These are phyloP conservation scores for Fraxinus platypoda DNA, from an alignment of 305 asterid genomes.

Conservation along the genomic window DNA sequence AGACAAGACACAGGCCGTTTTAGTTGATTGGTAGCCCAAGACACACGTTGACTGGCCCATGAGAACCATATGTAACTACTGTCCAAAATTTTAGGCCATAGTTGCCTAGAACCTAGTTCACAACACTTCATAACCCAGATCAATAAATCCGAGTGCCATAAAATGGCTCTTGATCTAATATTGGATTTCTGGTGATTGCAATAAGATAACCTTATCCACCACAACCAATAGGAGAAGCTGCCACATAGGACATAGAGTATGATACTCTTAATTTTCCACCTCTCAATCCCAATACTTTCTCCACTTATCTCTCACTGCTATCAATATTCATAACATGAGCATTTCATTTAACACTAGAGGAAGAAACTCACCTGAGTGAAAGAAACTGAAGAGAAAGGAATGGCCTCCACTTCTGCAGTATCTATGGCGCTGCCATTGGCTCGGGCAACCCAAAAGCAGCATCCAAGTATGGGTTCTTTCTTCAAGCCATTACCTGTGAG, in stretches of 20 bases:
- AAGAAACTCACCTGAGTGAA: slow-evolving; percentile 16
- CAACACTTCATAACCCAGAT: not conserved
- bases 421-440: slow-evolving; percentile 61
- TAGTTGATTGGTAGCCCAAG: not conserved
- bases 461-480: slow-evolving; percentile 38
- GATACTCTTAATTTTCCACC: slow-evolving; percentile 53
- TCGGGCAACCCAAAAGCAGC: slow-evolving; percentile 47
- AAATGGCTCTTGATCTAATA: not conserved
- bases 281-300: slow-evolving; percentile 31
- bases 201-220: slow-evolving; percentile 64
- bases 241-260: slow-evolving; percentile 44
- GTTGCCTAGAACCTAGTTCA: not conserved
- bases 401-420: slow-evolving; percentile 75
- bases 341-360: not conserved
- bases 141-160: not conserved
- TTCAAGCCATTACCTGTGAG: slow-evolving; percentile 54
- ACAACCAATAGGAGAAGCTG: slow-evolving; percentile 42
- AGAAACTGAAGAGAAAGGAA: slow-evolving; percentile 19
- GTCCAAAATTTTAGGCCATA: not conserved
- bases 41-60: not conserved
- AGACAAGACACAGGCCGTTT: not conserved
- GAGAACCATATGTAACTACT: not conserved
- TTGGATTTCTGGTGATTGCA: slow-evolving; percentile 6
- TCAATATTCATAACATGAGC: slow-evolving; percentile 26
- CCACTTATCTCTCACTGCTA: slow-evolving; percentile 10